These are phyloP conservation scores for Pseudocercospora vitis DNA, from an alignment of 2,329 filamentous ascomycete species.

Conservation along the genomic window DNA sequence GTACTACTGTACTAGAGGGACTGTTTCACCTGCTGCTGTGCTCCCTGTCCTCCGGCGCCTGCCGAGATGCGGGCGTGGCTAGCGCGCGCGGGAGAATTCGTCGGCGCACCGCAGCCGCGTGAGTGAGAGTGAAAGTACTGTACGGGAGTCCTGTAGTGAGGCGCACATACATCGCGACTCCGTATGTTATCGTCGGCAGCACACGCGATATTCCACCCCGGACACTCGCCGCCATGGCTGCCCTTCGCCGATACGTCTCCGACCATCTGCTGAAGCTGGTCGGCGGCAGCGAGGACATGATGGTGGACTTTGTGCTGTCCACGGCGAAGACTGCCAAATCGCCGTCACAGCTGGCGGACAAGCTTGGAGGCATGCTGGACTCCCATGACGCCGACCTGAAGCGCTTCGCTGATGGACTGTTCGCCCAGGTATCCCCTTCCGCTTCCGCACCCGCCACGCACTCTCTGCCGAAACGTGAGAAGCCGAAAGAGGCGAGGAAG, in stretches of 20 bases:
- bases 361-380: conserved; percentile 55
- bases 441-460: too few species aligned
- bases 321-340: conserved; percentile 55
- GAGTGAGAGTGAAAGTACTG: too few species aligned
- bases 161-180: too few species aligned
- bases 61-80: too few species aligned
- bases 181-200: too few species aligned
- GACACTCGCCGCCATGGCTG: conserved; percentile 31
- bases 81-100: too few species aligned
- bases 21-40: too few species aligned
- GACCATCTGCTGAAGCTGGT: conserved; percentile 55
- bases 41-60: too few species aligned
- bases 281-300: conserved; percentile 56
- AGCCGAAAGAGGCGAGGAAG: conserved; percentile 44
- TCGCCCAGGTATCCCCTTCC: conserved; percentile 36
- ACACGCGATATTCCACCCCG: too few species aligned
- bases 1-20: not conserved
- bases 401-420: conserved; percentile 51
- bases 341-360: conserved; percentile 49
- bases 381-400: conserved; percentile 47
- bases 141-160: too few species aligned
- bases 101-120: too few species aligned
- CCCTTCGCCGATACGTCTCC: conserved; percentile 43
- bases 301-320: conserved; percentile 58
- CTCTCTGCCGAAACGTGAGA: conserved; percentile 22